Conservation (phyloP, 1,139 yeast species). For the Insectozyma bohioensis region DNA sequence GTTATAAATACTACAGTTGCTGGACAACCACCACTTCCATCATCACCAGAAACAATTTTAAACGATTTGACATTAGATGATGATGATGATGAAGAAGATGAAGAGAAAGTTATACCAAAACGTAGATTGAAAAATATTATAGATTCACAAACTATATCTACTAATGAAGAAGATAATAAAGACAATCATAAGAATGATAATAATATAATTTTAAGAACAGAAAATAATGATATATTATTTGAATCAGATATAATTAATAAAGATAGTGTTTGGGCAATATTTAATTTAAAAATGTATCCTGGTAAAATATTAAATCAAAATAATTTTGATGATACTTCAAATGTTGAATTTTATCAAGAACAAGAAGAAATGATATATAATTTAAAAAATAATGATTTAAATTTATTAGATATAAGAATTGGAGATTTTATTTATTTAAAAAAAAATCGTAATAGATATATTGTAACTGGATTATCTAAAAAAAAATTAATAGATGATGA, state of each 20-base stretch:
- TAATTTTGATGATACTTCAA: slow-evolving; percentile 23
- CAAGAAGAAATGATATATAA: slow-evolving; percentile 20
- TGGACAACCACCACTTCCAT: slow-evolving; percentile 6
- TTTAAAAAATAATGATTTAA: slow-evolving; percentile 30
- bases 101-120: slow-evolving; percentile 7
- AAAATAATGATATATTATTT: slow-evolving; percentile 19
- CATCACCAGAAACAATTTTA: slow-evolving; percentile 2
- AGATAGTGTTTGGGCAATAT: slow-evolving; percentile 38
- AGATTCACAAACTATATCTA: background rate
- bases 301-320: slow-evolving; percentile 24
- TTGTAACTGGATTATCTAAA: slow-evolving; percentile 45
- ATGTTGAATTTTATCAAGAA: slow-evolving; percentile 31
- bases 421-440: slow-evolving; percentile 31
- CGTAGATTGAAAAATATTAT: too few relatives aligned
- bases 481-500: slow-evolving; percentile 17
- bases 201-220: slow-evolving; percentile 19
- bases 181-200: slow-evolving; percentile 1
- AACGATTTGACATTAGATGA: slow-evolving; percentile 3
- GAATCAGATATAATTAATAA: slow-evolving; percentile 19
- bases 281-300: slow-evolving; percentile 36
- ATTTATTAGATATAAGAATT: slow-evolving; percentile 34
- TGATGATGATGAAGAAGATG: slow-evolving; percentile 5
- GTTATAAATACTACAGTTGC: slow-evolving; percentile 3
- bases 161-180: background rate
- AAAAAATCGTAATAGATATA: slow-evolving; percentile 21